These are phyloP conservation scores for Alternaria novae-zelandiae DNA, from an alignment of 2,329 filamentous ascomycete genomes.

Conservation along the genomic window DNA sequence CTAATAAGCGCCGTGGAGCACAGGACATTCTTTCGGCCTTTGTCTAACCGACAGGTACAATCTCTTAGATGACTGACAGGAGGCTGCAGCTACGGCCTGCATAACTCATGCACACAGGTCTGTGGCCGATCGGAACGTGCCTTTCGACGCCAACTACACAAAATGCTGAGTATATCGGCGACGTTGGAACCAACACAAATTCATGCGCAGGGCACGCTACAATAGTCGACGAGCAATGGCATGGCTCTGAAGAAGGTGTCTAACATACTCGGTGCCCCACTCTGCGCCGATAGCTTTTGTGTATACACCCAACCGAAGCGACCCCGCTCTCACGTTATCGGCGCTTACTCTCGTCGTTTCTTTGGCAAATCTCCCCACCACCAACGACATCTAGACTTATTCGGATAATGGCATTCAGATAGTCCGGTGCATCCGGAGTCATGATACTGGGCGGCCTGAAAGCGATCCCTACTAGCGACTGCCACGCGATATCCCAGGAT, in stretches of 20 bases:
- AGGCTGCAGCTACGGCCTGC: conserved; percentile 8
- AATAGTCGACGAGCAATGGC: neutral
- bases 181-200: neutral
- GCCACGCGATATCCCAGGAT: conserved; percentile 2
- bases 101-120: neutral
- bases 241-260: neutral
- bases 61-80: conserved; percentile 6
- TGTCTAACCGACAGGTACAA: conserved; percentile 10
- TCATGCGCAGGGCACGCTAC: neutral
- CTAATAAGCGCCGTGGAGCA: conserved; percentile 11
- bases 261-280: conserved; percentile 6
- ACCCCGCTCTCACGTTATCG: conserved; percentile 21
- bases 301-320: conserved; percentile 12
- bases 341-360: conserved; percentile 34
- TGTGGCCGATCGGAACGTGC: neutral
- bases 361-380: conserved; percentile 26
- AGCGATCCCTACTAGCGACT: neutral
- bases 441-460: neutral
- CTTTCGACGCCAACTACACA: neutral
- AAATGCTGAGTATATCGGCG: neutral
- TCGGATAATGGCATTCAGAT: neutral
- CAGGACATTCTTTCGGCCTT: neutral
- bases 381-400: conserved; percentile 19
- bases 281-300: neutral
- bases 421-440: neutral